Conservation (phyloP, 192 early-diverging fungal species). For the Umbelopsis sp. region DNA sequence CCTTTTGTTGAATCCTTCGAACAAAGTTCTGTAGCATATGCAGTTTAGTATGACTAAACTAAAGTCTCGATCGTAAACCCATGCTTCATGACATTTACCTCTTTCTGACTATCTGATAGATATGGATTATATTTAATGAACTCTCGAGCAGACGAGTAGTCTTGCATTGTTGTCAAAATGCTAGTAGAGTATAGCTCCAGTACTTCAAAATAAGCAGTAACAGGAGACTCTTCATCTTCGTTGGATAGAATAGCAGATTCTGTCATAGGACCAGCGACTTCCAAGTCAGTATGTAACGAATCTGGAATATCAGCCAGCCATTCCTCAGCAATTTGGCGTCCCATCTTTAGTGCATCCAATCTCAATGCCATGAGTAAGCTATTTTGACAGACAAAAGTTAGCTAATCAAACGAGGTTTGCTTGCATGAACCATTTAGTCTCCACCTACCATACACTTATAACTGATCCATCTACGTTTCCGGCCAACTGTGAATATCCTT, state of each 20-base stretch:
- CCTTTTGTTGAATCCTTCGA: constrained; percentile 2
- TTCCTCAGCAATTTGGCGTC: constrained; percentile 37
- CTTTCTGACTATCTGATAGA: constrained; percentile 29
- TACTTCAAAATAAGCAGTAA: constrained; percentile 24
- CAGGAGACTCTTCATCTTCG: constrained; percentile 16
- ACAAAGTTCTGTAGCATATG: not conserved
- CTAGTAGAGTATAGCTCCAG: constrained; percentile 32
- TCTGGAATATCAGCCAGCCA: constrained; percentile 40
- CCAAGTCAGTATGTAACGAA: constrained; percentile 16
- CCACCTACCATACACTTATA: constrained; percentile 28
- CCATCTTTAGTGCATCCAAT: constrained; percentile 20
- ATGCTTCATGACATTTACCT: constrained; percentile 24
- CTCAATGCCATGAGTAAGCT: constrained; percentile 29
- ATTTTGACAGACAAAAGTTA: not conserved
- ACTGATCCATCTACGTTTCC: constrained; percentile 20
- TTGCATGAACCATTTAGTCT: not conserved
- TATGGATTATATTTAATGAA: constrained; percentile 42
- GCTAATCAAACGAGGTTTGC: not conserved
- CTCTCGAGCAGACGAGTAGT: constrained; percentile 35
- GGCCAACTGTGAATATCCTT: not conserved
- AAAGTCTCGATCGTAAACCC: not conserved
- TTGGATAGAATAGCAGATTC: constrained; percentile 13
- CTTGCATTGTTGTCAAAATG: constrained; percentile 25
- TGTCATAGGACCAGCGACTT: constrained; percentile 12
- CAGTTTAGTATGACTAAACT: not conserved